These are phyloP conservation scores for Platanthera guangdongensis DNA, from an alignment of 106 monocot genomes.

Conservation along the genomic window DNA sequence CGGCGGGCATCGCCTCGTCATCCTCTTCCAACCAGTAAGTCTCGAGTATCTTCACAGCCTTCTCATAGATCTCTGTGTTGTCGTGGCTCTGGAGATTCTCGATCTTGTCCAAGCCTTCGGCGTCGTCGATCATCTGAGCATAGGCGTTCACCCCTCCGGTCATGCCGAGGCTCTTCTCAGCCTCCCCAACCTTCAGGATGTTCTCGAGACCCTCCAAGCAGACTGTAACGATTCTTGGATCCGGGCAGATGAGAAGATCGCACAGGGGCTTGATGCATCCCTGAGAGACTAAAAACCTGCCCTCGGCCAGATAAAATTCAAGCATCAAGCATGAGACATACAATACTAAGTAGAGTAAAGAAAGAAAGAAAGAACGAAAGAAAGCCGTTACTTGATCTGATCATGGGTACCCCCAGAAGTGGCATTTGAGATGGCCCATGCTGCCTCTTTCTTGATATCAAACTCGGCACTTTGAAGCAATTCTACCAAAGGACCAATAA, in stretches of 20 bases:
- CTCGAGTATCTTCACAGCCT: constrained; percentile 23
- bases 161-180: constrained; percentile 14
- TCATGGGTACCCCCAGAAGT: constrained; percentile 24
- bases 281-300: constrained; percentile 19
- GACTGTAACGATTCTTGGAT: constrained; percentile 21
- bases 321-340: background rate
- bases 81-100: constrained; percentile 27
- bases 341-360: background rate
- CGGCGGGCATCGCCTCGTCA: constrained; percentile 17
- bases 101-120: constrained; percentile 23
- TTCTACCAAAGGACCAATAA: constrained; percentile 19
- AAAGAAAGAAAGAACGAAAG: background rate
- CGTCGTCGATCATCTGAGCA: constrained; percentile 26
- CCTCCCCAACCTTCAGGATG: constrained; percentile 26
- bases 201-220: constrained; percentile 27
- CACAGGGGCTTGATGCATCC: constrained; percentile 26
- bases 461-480: constrained; percentile 23
- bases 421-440: constrained; percentile 27
- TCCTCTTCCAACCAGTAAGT: constrained; percentile 29
- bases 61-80: constrained; percentile 27
- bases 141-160: constrained; percentile 15
- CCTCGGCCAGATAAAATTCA: background rate
- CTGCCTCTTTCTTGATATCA: constrained; percentile 31
- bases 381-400: constrained; percentile 19
- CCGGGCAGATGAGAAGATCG: constrained; percentile 23